Evolutionary conservation across 2,329 filamentous ascomycete species (phyloP).

Genomic region (Pestalotiopsis sp.): DNA sequence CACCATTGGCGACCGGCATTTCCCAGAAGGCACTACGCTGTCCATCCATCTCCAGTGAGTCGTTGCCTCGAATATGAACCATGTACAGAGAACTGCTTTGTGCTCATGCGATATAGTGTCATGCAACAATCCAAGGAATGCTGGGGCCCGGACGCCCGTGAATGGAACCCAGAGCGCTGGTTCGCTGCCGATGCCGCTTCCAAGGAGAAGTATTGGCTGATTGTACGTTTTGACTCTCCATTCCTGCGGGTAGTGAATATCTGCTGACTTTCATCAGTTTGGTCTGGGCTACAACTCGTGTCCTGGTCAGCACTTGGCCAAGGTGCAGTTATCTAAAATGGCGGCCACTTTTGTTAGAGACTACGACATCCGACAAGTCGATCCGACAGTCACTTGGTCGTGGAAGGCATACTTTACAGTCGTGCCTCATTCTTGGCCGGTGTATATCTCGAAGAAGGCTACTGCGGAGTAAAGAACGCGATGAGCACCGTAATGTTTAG

Average conservation of each 20-base stretch:
- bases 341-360: conserved; percentile 3
- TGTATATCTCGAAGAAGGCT: neutral
- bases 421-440: conserved; percentile 10
- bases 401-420: conserved; percentile 12
- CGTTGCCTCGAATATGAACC: neutral
- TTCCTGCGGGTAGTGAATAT: too few species aligned
- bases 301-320: conserved; percentile 10
- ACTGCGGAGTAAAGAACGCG: neutral
- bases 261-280: neutral
- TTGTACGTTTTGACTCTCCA: neutral
- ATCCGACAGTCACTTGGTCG: conserved; percentile 1
- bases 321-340: conserved; percentile 7
- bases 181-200: neutral
- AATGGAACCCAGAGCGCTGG: conserved; percentile 12
- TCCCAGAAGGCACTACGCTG: conserved; percentile 7
- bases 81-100: neutral
- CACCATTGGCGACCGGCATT: neutral
- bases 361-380: conserved; percentile 10
- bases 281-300: conserved; percentile 7
- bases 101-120: neutral
- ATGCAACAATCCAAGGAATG: conserved; percentile 6
- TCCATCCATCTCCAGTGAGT: conserved; percentile 5
- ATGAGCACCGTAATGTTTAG: too few species aligned
- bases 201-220: conserved; percentile 7
- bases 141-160: conserved; percentile 4